Evolutionary conservation across 1,139 yeast genomes (phyloP), one percentile per base, ranked within the genome.

Genomic region (Pichia sp.): DNA sequence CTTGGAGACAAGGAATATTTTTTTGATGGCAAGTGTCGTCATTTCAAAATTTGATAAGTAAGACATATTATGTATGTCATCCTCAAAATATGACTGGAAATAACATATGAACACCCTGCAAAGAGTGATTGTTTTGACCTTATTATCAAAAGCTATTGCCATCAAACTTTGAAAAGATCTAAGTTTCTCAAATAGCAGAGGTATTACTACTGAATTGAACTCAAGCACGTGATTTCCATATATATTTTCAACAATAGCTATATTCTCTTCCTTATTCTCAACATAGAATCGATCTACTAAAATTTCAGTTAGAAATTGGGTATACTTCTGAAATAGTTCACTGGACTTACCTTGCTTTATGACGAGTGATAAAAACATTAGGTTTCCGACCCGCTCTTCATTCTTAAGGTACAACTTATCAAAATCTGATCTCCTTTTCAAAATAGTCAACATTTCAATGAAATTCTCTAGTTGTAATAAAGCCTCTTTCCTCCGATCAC

Each of bases 151-250:
- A 2, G 59, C 9, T 7, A 52, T 41, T 1, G 51, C 43, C 4
- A 60, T 34, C 10, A 52, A 42, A 14, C 55, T 54, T n/a, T 67
- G 60, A 52, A 67, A 68, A 3, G 60, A 61, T 17, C 58, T 58
- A 20, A 70, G 40, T 51, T 69, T 71, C 0, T 54, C 43, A 24
- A 68, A 33, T 0, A 70, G 61, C 3, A 60, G 59, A 34, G 68
- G 73, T 20, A 62, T 64, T 12, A 66, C 43, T 52, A 65, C 14
- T 2, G 36, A 12, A 14, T 58, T 49, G 40, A 58, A 57, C 38
- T 58, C 57, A 16, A 51, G 9, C 9, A 52, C 43, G 17, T 50
- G 44, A 2, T 56, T 48, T 4, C 8, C 9, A n/a, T 53, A 51
- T 2, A 56, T 16, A 4, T 36, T 44, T 27, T 60, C 63, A 4